Conservation (phyloP, 73 alveolate genomes). For the Diophrys sp. region DNA sequence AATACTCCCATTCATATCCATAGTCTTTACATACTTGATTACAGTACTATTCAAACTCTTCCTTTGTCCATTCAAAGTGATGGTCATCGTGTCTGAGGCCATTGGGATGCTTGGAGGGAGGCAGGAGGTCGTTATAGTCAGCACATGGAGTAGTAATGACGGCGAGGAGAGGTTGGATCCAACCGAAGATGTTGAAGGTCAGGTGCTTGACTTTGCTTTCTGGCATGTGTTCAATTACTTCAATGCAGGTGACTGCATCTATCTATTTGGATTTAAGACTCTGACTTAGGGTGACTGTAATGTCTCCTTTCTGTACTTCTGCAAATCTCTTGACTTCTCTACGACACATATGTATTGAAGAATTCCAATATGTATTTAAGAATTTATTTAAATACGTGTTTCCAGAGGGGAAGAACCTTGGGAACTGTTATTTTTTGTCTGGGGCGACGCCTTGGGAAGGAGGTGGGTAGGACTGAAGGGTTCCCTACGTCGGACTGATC, state of each 20-base stretch:
- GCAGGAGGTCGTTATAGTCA: neutral
- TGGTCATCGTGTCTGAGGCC: neutral
- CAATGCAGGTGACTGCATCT: neutral
- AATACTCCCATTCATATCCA: neutral
- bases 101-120: neutral
- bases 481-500: too few species aligned
- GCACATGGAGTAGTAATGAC: neutral
- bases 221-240: neutral
- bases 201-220: neutral
- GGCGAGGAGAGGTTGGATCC: neutral
- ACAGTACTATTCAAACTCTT: neutral
- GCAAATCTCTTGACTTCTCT: too few species aligned
- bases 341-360: too few species aligned
- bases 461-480: too few species aligned
- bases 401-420: too few species aligned
- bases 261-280: neutral
- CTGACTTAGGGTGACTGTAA: too few species aligned
- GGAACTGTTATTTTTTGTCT: too few species aligned
- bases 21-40: neutral
- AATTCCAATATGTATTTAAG: too few species aligned
- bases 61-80: neutral
- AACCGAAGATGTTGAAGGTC: too few species aligned
- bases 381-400: too few species aligned
- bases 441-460: too few species aligned
- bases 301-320: too few species aligned